Evolutionary conservation across 1,284 basidiomycete genomes (phyloP), one percentile per base, ranked within the genome.

Genomic region (Trametes sp.): DNA sequence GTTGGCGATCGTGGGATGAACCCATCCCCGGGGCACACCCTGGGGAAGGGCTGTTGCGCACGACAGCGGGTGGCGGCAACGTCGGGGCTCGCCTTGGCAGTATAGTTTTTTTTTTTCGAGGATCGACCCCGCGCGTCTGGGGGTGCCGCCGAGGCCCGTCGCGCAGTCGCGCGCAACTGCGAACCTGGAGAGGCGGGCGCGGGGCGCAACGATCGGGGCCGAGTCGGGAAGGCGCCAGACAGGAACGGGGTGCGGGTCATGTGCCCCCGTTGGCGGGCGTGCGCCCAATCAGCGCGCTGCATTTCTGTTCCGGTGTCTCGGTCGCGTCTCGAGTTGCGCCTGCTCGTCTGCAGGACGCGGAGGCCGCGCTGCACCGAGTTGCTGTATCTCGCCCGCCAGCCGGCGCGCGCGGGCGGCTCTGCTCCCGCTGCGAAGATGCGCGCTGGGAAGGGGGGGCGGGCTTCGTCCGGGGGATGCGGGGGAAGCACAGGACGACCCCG

Each of bases 211-310:
- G 42, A 62, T 57, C 60, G 54, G 31, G 53, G 48, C 52, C 11
- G 10, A 28, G 44, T 60, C 53, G 59, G 53, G 54, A 36, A 38
- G 42, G 60, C 50, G 60, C 44, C 33, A 46, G 60, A 53, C 54
- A 52, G 54, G 54, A 26, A 53, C 54, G 36, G 36, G 51, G 41
- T 21, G 11, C 28, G n/a, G 59, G 60, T 61, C 60, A 53, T 57
- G 54, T 61, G 60, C 26, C 16, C 13, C 29, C 14, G 11, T 7
- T 26, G 19, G 28, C 14, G 29, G 21, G 24, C 29, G 14, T 16
- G 35, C 21, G 51, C 13, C 60, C 60, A 62, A 62, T 62, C 33
- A 48, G 9, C 35, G 55, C 35, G n/a, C 26, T n/a, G 16, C 26
- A 23, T 50, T 19, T 56, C 38, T 46, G 49, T 52, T 61, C 59